Conservation (phyloP, 1,284 basidiomycete genomes). For the Cutaneotrichosporon spelunceum region DNA sequence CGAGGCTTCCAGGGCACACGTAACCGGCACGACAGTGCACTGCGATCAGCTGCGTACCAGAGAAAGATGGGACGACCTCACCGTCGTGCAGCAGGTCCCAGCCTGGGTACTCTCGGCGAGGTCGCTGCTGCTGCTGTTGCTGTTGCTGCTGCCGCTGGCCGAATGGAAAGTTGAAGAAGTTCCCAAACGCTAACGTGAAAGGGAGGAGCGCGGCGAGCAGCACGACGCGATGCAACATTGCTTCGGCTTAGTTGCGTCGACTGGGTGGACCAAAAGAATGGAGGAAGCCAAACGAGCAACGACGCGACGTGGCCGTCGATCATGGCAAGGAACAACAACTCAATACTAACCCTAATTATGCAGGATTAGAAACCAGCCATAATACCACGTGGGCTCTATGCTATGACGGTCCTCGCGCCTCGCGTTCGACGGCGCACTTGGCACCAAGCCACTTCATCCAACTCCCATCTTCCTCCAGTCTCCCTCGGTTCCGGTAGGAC, state of each 20-base stretch:
- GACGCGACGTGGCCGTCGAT: constrained; percentile 1
- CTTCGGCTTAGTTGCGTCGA: neutral
- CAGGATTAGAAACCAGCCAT: neutral
- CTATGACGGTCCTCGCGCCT: constrained; percentile 3
- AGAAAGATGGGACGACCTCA: constrained; percentile 21
- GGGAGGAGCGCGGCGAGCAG: constrained; percentile 18
- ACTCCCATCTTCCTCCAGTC: neutral
- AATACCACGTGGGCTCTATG: constrained; percentile 2
- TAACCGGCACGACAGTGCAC: constrained; percentile 48
- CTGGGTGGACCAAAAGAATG: neutral
- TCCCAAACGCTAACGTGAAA: constrained; percentile 35
- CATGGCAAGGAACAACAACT: neutral
- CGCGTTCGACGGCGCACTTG: neutral
- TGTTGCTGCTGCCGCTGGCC: constrained; percentile 28
- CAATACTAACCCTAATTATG: neutral
- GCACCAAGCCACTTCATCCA: neutral
- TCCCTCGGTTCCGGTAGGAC: neutral
- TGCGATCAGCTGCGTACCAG: constrained; percentile 15
- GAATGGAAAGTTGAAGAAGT: constrained; percentile 45
- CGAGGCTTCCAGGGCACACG: constrained; percentile 43
- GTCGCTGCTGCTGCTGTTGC: constrained; percentile 24
- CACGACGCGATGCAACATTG: constrained; percentile 7
- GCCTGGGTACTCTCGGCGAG: constrained; percentile 37
- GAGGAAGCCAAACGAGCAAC: neutral
- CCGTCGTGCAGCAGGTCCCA: constrained; percentile 40